Base-by-base conservation (phyloP, 2,329 filamentous ascomycete species). In the Phyllosticta capitalensis region DNA sequence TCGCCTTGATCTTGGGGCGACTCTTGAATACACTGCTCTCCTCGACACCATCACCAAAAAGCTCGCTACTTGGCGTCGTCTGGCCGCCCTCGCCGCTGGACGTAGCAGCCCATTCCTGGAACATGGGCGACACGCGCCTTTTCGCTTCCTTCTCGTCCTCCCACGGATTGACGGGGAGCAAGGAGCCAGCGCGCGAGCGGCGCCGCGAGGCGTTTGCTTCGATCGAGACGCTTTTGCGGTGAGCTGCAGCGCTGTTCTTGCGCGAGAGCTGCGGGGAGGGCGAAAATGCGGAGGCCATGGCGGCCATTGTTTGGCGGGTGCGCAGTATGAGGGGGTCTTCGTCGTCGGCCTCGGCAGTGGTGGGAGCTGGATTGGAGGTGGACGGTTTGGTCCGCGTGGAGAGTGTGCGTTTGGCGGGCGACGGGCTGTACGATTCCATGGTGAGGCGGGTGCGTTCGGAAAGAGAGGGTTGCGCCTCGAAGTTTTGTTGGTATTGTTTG, bases 1-100 rank as follows among this genome's bases (percentile, higher is more conserved):
- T 95, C 10, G 83, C 83, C 64, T 86, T 86, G 64, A 96, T 84
- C 71, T 85, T 88, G 0, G 92, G 92, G 64, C 92, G 76, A 63
- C 89, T 92, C 74, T 86, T 89, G 71, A 96, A 96, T 1, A 96
- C 86, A 24, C 86, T 87, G 61, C 88, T 87, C 20, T 74, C 21
- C 71, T 73, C 61, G 75, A 63, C 62, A 59, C 52, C 56, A 6
- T 51, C 61, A 20, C 70, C 66, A 65, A 60, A 55, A 48, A 60
- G 19, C 53, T 54, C 53, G 14, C 53, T 50, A 14, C 30, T 49
- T 3, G 60, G 60, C 58, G 61, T 51, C 54, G 51, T 45, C 45
- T 48, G 51, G 30, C 22, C 22, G 28, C 52, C 55, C 56, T 48
- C 51, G 21, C 21, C 28, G 20, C 28, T 19, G 26, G 38, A 20